Base-by-base conservation (phyloP, 2,329 filamentous ascomycete species). In the Xylariales sp. region DNA sequence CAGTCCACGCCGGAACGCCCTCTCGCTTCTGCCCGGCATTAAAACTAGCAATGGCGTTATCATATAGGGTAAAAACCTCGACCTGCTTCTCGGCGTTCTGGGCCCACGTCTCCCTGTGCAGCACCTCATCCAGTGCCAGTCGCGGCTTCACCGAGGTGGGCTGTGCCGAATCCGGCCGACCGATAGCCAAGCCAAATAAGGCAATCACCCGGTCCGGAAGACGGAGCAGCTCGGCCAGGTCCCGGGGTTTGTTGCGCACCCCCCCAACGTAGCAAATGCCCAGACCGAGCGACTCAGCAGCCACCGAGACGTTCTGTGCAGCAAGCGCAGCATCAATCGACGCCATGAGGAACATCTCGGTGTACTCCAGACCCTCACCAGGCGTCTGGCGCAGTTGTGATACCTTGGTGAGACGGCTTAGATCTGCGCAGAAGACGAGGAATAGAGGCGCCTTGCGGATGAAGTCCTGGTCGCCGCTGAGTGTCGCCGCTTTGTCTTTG, bases 271-370 rank as follows among this genome's bases (percentile, higher is more conserved):
- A 60, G 45, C 59, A 62, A 9, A 46, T 42, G 14, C 58, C 59
- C 5, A 61, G 46, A 0, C 58, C 58, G n/a, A 61, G 50, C 1
- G 55, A 48, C 44, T 61, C 57, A 19, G 53, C 58, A 2, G 58
- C 59, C 5, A 58, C 44, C 4, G 45, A 33, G 7, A 50, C 53
- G 39, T 60, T 62, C 46, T 62, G 58, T 6, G 52, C 56, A 3
- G 58, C 59, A 15, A 61, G 52, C 2, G 50, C 50, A 3, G 59
- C 57, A 33, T 62, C 59, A 20, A 61, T 45, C 6, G 55, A 51
- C 3, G 58, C 57, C 49, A 59, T 58, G 10, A 59, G 45, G 43
- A 60, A 62, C 54, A 58, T 57, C 40, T 61, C 58, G 31, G 51
- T 53, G 40, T 54, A 60, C 35, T 51, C 50, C 5, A 61, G 53